Base-by-base conservation (phyloP, 306 rosid genomes). In the Rubus parviflorus region DNA sequence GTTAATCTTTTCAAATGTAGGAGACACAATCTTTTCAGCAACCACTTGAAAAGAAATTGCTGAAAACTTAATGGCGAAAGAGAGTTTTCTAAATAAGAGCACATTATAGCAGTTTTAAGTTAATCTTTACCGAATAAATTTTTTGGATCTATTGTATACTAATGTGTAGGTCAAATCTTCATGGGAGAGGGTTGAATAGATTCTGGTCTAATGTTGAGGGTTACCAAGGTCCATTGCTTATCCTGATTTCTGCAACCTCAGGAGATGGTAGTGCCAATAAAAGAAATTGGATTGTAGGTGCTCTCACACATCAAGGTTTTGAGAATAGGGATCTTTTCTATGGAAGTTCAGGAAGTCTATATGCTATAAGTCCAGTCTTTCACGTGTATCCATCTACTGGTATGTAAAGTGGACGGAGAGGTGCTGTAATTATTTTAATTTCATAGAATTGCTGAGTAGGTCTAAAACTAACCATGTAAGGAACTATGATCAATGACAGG, bases 141-240 rank as follows among this genome's bases (percentile, higher is more conserved):
- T n/a, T n/a, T n/a, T n/a, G n/a, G n/a, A 75, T 74, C 15, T 16
- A 70, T 75, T 30, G n/a, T 64, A 17, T 79, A 68, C 76, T 61
- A 47, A 75, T 75, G 73, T 80, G 69, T 74, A 92, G 98, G 94
- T 92, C 98, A 73, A 83, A 97, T 56, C 67, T 83, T 74, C 96
- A 95, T 76, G 97, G 98, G 73, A 90, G 95, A 83, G 98, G 97
- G 60, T 82, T 93, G 88, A 90, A 90, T 82, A 85, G 98, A 76
- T 90, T 93, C 89, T 91, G 98, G 97, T 90, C 96, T 66, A 81
- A 67, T 51, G 77, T 91, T 67, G 94, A 90, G 82, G 98, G 97
- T 73, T 94, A 94, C 83, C 85, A 83, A 68, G 97, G 97, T 81
- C 88, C 98, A 23, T 22, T 90, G 86, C 86, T 92, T 81, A 75